Evolutionary conservation across 495 filamentous ascomycete genomes (phyloP).

Genomic region (Darksidea phi): DNA sequence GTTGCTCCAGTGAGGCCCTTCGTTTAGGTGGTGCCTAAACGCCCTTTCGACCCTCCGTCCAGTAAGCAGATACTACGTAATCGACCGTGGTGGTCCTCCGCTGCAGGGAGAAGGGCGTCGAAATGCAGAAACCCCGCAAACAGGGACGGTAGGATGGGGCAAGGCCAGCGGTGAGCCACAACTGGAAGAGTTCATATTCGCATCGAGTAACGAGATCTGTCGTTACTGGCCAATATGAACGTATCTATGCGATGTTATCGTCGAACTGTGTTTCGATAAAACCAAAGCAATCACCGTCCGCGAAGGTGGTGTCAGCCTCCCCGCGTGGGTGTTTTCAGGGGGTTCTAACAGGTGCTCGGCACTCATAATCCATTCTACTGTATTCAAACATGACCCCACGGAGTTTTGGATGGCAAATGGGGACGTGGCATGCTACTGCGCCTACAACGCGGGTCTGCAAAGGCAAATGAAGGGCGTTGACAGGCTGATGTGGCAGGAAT

Average conservation of each 20-base stretch:
- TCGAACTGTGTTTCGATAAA: slow-evolving; percentile 17
- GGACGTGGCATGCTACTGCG: neutral
- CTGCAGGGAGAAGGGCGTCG: neutral
- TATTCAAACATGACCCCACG: neutral
- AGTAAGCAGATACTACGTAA: neutral
- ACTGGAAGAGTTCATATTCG: slow-evolving; percentile 28
- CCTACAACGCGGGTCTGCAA: neutral
- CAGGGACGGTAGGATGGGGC: neutral
- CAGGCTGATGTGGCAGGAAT: neutral
- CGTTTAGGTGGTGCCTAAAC: no score
- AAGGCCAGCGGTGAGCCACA: neutral
- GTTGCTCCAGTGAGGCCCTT: no score
- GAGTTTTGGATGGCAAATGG: neutral
- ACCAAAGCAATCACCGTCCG: slow-evolving; percentile 21
- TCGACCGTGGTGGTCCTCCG: neutral
- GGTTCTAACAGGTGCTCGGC: neutral
- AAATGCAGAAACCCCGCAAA: neutral
- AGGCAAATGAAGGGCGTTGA: neutral
- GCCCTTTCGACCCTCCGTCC: no score
- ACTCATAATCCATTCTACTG: neutral
- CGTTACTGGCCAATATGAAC: neutral
- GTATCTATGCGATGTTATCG: slow-evolving; percentile 26
- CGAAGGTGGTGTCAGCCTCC: slow-evolving; percentile 23
- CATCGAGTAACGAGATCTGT: slow-evolving; percentile 30
- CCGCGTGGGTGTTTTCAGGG: neutral